A percentile compares a stretch with the other conserved stretches of the same genome.
phyloP scores from a whole-genome alignment of 306 rosid genomes.

The Fragaria vesca region DNA sequence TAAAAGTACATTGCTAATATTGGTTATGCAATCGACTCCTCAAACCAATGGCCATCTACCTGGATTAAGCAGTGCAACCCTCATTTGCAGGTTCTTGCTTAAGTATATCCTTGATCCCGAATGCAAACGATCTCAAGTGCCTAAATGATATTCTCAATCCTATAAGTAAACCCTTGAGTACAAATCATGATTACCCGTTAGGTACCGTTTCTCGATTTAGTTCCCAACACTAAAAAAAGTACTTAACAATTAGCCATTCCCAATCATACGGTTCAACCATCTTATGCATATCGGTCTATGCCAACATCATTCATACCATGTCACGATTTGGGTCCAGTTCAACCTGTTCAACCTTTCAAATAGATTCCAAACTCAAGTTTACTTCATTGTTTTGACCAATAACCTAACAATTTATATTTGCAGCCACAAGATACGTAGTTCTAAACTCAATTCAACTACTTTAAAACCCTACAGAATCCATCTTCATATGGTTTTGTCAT shows the following conservation, averaged over 20 bases:
- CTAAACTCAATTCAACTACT: background rate
- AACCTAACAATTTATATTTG: background rate
- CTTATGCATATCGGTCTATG: too few relatives aligned
- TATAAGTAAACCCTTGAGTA: background rate
- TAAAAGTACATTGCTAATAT: background rate
- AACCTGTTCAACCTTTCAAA: background rate
- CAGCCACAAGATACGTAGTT: background rate
- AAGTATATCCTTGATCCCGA: background rate
- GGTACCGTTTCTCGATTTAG: background rate
- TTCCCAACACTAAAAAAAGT: background rate
- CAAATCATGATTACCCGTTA: too few relatives aligned
- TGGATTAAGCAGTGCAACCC: background rate
- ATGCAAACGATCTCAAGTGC: background rate
- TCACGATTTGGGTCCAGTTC: background rate
- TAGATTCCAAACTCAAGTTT: background rate
- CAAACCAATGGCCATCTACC: background rate
- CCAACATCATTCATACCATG: background rate
- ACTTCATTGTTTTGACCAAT: background rate
- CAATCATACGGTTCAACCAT: background rate
- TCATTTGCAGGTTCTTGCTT: background rate
- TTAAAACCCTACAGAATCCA: background rate
- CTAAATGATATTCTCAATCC: background rate
- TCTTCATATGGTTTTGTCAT: background rate
- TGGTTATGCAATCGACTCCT: background rate
- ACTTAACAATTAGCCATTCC: background rate